Percentiles rank a stretch among this genome's conserved stretches.
These are phyloP conservation scores for Ustulina deusta DNA, from an alignment of 2,329 filamentous ascomycete species.

Conservation along the genomic window DNA sequence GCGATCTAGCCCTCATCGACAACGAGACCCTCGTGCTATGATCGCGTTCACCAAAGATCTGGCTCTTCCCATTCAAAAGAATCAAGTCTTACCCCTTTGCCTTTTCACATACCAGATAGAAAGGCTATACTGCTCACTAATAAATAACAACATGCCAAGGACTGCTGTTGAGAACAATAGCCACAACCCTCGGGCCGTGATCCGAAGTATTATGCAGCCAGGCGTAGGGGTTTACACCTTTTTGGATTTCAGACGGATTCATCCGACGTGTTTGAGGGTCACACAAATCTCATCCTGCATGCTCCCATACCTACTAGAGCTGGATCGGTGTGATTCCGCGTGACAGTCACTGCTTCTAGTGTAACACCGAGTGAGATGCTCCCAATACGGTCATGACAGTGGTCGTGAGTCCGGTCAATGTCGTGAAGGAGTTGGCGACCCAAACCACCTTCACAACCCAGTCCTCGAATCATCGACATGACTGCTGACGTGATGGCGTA, in stretches of 20 bases:
- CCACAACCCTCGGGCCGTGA: background rate
- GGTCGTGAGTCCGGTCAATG: background rate
- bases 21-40: background rate
- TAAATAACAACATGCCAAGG: background rate
- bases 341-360: conserved; percentile 13
- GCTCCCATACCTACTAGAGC: conserved; percentile 12
- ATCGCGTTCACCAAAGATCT: background rate
- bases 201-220: conserved; percentile 25
- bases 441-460: background rate
- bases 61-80: background rate
- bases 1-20: background rate
- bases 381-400: background rate
- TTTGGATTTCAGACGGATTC: conserved; percentile 2
- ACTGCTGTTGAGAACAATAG: background rate
- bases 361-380: conserved; percentile 4
- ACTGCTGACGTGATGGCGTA: background rate
- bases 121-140: background rate
- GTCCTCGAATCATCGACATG: conserved; percentile 3
- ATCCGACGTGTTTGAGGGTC: conserved; percentile 18
- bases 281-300: conserved; percentile 14
- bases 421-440: conserved; percentile 4
- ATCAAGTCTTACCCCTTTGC: background rate
- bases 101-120: background rate
- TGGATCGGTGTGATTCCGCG: conserved; percentile 16
- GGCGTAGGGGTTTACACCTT: conserved; percentile 7